phyloP scores from a whole-genome alignment of 768 basidiomycete species.

The Gyrodon lividus region DNA sequence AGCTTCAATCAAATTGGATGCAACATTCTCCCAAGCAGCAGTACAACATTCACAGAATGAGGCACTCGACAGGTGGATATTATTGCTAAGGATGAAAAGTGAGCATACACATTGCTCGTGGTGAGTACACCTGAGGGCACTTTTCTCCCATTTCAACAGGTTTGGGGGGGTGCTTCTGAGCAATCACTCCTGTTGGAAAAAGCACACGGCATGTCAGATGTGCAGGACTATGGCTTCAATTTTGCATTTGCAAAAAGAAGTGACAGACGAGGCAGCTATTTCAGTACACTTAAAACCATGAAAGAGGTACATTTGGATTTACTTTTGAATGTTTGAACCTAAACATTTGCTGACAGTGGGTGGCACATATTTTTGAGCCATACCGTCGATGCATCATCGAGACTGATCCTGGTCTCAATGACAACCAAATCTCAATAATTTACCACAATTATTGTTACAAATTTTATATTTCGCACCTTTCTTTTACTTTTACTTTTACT shows the following conservation, averaged over 20 bases:
- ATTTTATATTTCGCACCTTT: too few species aligned
- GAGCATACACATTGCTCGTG: slow-evolving; percentile 27
- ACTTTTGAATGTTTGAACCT: too few species aligned
- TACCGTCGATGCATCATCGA: slow-evolving; percentile 11
- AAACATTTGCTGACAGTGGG: slow-evolving; percentile 4
- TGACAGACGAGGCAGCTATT: slow-evolving; percentile 7
- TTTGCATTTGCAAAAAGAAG: slow-evolving; percentile 23
- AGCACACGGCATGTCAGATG: slow-evolving; percentile 6
- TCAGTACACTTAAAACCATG: slow-evolving; percentile 30
- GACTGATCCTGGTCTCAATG: slow-evolving; percentile 4
- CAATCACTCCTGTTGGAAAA: slow-evolving; percentile 14
- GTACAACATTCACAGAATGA: neutral
- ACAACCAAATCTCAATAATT: slow-evolving; percentile 21
- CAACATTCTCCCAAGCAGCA: neutral
- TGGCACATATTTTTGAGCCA: slow-evolving; percentile 14
- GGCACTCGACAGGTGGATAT: slow-evolving; percentile 17
- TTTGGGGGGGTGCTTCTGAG: slow-evolving; percentile 23
- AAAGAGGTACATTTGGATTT: slow-evolving; percentile 6
- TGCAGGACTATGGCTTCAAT: slow-evolving; percentile 15
- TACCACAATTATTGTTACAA: too few species aligned
- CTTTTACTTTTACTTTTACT: too few species aligned
- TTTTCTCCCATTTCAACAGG: slow-evolving; percentile 33
- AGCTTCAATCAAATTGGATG: neutral
- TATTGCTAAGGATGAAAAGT: slow-evolving; percentile 29
- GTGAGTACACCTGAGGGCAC: slow-evolving; percentile 14